Conservation (phyloP, 345 rosid genomes). For the Eucalyptus caleyi region DNA sequence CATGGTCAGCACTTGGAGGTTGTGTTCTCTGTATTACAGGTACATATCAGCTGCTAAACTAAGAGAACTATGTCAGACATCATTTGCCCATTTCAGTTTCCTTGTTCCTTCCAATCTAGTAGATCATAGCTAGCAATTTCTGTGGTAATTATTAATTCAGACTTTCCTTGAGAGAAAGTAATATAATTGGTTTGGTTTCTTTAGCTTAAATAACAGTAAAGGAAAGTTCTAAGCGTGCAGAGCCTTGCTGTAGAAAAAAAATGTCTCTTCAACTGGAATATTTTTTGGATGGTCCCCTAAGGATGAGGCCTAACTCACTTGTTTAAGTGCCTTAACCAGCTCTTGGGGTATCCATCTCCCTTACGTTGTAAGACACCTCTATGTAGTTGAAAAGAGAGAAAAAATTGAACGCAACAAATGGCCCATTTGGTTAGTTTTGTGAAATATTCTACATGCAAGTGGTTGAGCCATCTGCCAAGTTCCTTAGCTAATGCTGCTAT, state of each 20-base stretch:
- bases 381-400: neutral
- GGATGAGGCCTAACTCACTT: neutral
- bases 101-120: neutral
- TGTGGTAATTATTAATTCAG: neutral
- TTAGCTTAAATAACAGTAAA: neutral
- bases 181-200: neutral
- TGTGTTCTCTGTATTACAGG: constrained; percentile 95
- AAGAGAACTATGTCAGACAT: neutral
- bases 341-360: neutral
- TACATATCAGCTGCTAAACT: constrained; percentile 3
- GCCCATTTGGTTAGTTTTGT: neutral
- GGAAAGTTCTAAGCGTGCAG: neutral
- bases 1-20: constrained; percentile 97
- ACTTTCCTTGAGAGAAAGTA: neutral
- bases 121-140: neutral
- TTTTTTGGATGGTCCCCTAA: neutral
- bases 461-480: neutral
- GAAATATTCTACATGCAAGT: neutral
- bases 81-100: neutral
- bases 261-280: neutral
- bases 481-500: neutral
- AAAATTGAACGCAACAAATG: neutral
- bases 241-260: neutral
- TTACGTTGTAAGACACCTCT: neutral
- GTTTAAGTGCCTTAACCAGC: neutral